Conservation (phyloP, 1,284 basidiomycete genomes). For the Apiotrichum gracile region DNA sequence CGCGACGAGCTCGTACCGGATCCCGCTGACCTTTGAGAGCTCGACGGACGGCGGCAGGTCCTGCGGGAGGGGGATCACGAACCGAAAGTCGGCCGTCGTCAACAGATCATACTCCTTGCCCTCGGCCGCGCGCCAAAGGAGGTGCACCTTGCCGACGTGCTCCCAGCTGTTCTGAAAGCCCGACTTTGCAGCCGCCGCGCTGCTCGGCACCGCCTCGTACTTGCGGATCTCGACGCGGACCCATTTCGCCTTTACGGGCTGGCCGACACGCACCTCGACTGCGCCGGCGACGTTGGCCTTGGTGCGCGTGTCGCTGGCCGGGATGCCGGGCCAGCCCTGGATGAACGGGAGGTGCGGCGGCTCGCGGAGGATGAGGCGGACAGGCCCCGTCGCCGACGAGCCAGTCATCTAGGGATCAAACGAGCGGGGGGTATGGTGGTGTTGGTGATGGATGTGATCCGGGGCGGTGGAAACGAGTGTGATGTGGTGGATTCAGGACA, state of each 20-base stretch:
- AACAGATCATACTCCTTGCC: conserved; percentile 60
- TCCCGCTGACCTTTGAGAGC: conserved; percentile 65
- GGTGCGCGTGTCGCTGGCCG: conserved; percentile 23
- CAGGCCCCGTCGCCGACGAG: conserved; percentile 16
- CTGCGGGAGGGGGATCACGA: conserved; percentile 76
- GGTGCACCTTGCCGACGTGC: conserved; percentile 37
- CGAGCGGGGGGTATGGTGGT: not conserved
- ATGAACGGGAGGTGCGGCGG: conserved; percentile 45
- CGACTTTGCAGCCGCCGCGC: conserved; percentile 54
- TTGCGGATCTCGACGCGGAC: conserved; percentile 79
- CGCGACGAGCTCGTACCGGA: conserved; percentile 78
- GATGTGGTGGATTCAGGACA: no score
- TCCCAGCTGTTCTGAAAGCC: conserved; percentile 60
- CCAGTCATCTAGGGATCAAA: not conserved
- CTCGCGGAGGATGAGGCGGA: conserved; percentile 38
- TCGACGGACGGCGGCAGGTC: conserved; percentile 74
- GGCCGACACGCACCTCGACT: conserved; percentile 70
- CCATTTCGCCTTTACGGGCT: conserved; percentile 82
- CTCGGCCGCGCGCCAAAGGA: conserved; percentile 36
- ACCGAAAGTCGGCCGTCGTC: conserved; percentile 59
- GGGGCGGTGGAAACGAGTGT: not conserved
- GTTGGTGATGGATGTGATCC: not conserved
- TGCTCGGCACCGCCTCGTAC: conserved; percentile 57
- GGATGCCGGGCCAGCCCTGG: conserved; percentile 44
- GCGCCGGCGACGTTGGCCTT: conserved; percentile 48